A percentile compares a stretch with the other conserved stretches of the same genome.
These are phyloP conservation scores for Stromatinia cepivora DNA, from an alignment of 2,329 filamentous ascomycete genomes.

Conservation along the genomic window DNA sequence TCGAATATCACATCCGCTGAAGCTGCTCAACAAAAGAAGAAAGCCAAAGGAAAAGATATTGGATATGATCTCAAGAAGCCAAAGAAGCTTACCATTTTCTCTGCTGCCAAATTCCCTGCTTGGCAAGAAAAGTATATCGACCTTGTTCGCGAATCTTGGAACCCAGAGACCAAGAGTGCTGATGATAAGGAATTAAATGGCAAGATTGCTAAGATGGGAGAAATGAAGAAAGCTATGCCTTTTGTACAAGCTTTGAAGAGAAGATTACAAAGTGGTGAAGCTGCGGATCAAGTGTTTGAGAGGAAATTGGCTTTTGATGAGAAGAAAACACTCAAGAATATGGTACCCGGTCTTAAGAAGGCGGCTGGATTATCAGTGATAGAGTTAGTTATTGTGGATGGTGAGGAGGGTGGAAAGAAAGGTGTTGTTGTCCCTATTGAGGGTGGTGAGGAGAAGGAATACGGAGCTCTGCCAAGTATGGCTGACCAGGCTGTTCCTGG, in stretches of 20 bases:
- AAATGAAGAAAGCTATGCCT: slow-evolving; percentile 98
- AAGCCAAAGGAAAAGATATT: slow-evolving; percentile 86
- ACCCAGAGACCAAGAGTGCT: slow-evolving; percentile 58
- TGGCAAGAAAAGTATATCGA: slow-evolving; percentile 94
- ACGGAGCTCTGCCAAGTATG: slow-evolving; percentile 54
- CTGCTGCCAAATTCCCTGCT: slow-evolving; percentile 74
- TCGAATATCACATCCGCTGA: slow-evolving; percentile 86
- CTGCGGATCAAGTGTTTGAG: slow-evolving; percentile 69
- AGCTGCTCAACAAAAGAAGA: slow-evolving; percentile 78
- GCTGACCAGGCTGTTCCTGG: slow-evolving; percentile 81
- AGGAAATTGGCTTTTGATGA: slow-evolving; percentile 88
- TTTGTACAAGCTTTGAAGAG: slow-evolving; percentile 89
- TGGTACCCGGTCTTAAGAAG: slow-evolving; percentile 77
- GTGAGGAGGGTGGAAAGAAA: slow-evolving; percentile 68
- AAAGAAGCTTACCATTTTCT: slow-evolving; percentile 87
- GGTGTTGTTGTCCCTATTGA: slow-evolving; percentile 53
- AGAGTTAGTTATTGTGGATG: slow-evolving; percentile 67
- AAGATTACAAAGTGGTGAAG: slow-evolving; percentile 71
- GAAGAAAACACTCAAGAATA: slow-evolving; percentile 69
- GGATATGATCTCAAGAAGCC: slow-evolving; percentile 87
- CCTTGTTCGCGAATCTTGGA: slow-evolving; percentile 70
- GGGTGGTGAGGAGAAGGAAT: slow-evolving; percentile 60
- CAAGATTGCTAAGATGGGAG: slow-evolving; percentile 76
- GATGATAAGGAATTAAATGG: slow-evolving; percentile 81
- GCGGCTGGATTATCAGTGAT: slow-evolving; percentile 70